A percentile compares a stretch with the other conserved stretches of the same genome.
phyloP scores from a whole-genome alignment of 106 monocot genomes.

The Phalaenopsis equestris region DNA sequence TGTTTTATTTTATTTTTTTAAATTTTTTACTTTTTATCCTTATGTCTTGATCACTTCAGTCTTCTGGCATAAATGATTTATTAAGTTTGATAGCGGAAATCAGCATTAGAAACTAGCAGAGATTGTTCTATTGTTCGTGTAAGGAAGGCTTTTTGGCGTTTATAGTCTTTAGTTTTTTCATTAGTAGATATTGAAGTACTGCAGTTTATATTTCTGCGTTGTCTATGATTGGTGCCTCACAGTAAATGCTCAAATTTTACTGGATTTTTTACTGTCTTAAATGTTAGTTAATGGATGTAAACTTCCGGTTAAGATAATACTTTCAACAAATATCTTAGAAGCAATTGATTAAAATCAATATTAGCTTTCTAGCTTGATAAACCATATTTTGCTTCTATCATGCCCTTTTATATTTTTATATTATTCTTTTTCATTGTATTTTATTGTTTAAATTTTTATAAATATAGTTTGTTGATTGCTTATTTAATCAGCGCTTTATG shows the following conservation, averaged over 20 bases:
- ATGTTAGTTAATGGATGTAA: neutral
- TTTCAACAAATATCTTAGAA: neutral
- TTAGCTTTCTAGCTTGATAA: neutral
- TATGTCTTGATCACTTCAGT: neutral
- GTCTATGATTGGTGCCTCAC: neutral
- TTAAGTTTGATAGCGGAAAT: neutral
- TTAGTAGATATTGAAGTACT: neutral
- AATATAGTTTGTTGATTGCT: neutral
- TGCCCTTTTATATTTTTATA: neutral
- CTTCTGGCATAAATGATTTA: neutral
- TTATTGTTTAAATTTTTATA: neutral
- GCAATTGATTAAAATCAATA: neutral
- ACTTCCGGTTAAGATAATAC: neutral
- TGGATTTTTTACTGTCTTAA: neutral
- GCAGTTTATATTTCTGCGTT: neutral
- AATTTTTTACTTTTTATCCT: neutral
- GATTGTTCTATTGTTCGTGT: neutral
- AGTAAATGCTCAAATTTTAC: neutral
- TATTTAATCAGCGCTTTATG: neutral
- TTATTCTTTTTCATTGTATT: neutral
- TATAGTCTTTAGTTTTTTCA: neutral
- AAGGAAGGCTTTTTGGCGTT: neutral
- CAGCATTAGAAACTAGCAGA: neutral
- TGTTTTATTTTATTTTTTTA: neutral
- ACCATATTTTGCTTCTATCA: neutral